These are phyloP conservation scores for Alternaria burnsii DNA, from an alignment of 2,329 filamentous ascomycete genomes.

Conservation along the genomic window DNA sequence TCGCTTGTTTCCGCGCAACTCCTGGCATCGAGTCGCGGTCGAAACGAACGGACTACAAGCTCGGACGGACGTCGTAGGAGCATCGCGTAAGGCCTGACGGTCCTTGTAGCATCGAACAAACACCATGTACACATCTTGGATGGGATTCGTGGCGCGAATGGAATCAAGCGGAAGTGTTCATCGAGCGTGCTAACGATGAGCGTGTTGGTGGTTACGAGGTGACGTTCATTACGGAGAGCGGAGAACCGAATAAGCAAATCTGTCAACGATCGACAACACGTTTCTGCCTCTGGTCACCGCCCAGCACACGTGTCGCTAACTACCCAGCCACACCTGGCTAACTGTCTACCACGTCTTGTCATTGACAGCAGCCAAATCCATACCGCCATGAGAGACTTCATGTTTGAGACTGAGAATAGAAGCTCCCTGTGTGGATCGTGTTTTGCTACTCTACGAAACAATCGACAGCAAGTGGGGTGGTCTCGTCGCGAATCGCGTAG, in stretches of 20 bases:
- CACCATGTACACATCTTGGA: background rate
- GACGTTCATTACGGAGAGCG: constrained; percentile 22
- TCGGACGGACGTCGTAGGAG: constrained; percentile 14
- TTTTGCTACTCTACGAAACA: constrained; percentile 13
- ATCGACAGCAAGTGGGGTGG: background rate
- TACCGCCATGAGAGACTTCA: constrained; percentile 2
- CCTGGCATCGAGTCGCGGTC: constrained; percentile 15
- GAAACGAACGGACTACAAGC: constrained; percentile 21
- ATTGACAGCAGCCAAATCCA: constrained; percentile 10
- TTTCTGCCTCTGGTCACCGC: constrained; percentile 15
- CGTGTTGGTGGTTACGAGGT: constrained; percentile 20
- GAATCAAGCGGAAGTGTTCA: constrained; percentile 3
- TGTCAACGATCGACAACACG: constrained; percentile 8
- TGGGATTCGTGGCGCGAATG: background rate
- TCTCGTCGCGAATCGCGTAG: constrained; percentile 17
- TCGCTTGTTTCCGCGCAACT: constrained; percentile 19
- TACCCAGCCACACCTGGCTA: constrained; percentile 6
- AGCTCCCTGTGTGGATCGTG: background rate
- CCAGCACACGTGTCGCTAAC: constrained; percentile 6
- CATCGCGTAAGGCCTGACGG: constrained; percentile 2
- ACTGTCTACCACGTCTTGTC: constrained; percentile 3
- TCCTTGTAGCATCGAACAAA: background rate
- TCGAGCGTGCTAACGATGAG: constrained; percentile 9
- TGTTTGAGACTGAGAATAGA: constrained; percentile 12
- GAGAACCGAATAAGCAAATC: constrained; percentile 22